Conservation (phyloP, 1,284 basidiomycete species). For the Cystodermella granulosa region DNA sequence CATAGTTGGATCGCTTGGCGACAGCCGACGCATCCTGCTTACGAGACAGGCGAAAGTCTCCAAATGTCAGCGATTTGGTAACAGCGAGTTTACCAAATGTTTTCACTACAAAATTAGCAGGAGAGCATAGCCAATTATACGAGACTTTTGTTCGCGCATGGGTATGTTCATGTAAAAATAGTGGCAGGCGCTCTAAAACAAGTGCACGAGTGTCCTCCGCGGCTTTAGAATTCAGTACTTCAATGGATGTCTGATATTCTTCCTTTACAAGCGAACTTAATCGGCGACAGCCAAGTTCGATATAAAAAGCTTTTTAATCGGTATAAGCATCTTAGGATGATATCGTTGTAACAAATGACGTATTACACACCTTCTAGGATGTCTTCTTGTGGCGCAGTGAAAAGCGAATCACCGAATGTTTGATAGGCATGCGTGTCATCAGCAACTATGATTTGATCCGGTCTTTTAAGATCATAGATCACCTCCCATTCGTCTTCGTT, state of each 20-base stretch:
- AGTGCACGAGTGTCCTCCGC: conserved; percentile 54
- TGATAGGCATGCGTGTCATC: conserved; percentile 76
- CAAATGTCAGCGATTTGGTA: conserved; percentile 56
- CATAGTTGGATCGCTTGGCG: conserved; percentile 53
- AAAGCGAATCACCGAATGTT: conserved; percentile 72
- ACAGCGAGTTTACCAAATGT: conserved; percentile 59
- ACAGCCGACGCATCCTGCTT: conserved; percentile 73
- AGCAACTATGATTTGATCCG: conserved; percentile 68
- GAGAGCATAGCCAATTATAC: conserved; percentile 68
- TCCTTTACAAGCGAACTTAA: conserved; percentile 73
- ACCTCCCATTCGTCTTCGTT: conserved; percentile 69
- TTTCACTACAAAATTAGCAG: conserved; percentile 69
- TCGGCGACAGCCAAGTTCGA: conserved; percentile 60
- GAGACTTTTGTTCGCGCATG: conserved; percentile 67
- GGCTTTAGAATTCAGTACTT: conserved; percentile 47
- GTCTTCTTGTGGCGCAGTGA: conserved; percentile 87
- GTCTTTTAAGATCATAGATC: conserved; percentile 58
- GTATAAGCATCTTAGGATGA: background rate
- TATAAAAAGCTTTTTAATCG: conserved; percentile 55
- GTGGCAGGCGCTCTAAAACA: conserved; percentile 81
- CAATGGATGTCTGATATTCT: conserved; percentile 60
- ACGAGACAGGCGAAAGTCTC: conserved; percentile 46
- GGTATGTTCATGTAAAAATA: conserved; percentile 88
- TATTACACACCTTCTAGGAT: conserved; percentile 59
- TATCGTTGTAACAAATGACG: no score